phyloP scores from a whole-genome alignment of 805 yeast genomes.

The Myxozyma sirexii region DNA sequence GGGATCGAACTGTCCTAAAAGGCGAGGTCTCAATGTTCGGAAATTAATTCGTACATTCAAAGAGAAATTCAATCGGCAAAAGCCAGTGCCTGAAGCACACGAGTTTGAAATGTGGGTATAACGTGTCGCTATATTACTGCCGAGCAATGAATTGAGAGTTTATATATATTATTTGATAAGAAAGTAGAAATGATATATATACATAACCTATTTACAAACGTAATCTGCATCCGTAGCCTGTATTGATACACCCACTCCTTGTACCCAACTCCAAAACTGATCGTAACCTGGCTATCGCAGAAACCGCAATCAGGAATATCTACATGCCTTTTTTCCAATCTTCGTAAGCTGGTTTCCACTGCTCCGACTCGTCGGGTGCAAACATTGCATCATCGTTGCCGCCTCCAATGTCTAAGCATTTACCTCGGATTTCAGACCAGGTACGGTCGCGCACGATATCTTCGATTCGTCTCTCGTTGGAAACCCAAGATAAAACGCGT shows the following conservation, averaged over 20 bases:
- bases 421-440: conserved; percentile 28
- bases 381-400: background rate
- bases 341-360: conserved; percentile 12
- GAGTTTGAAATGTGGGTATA: background rate
- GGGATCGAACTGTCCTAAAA: background rate
- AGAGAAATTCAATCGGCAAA: background rate
- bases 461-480: conserved; percentile 33
- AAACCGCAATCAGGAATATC: no score
- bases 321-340: conserved; percentile 12
- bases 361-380: background rate
- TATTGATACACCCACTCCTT: no score
- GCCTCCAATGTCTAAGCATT: conserved; percentile 27
- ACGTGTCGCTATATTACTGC: background rate
- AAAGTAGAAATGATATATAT: no score
- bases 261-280: background rate
- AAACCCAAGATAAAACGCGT: conserved; percentile 32
- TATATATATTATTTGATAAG: no score
- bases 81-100: no score
- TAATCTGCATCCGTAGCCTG: no score
- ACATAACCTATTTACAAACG: no score
- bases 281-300: no score
- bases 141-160: background rate
- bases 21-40: background rate
- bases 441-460: conserved; percentile 35
- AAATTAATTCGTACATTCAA: background rate